These are phyloP conservation scores for Persicaria tinctoria DNA, from an alignment of 148 eudicot species.

Conservation along the genomic window DNA sequence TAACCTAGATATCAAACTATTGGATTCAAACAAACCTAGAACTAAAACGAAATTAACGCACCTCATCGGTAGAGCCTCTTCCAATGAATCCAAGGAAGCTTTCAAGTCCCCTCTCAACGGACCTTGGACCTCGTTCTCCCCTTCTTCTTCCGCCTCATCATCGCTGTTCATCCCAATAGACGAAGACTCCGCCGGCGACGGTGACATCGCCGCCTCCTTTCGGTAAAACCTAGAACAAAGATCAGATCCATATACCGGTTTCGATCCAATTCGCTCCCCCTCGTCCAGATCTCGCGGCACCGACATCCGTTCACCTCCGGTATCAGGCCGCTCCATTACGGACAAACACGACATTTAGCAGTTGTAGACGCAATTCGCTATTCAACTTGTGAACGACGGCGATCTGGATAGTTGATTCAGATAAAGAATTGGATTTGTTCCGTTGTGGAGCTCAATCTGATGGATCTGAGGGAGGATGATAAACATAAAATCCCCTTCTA, in stretches of 20 bases:
- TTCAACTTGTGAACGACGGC: not conserved
- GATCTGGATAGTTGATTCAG: not conserved
- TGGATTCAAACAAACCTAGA: not conserved
- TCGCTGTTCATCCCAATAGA: conserved; percentile 79
- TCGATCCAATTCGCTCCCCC: not conserved
- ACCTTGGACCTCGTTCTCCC: conserved; percentile 43
- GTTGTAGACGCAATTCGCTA: not conserved
- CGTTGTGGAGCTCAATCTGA: not conserved
- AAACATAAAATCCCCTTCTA: not conserved
- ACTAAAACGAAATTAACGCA: conserved; percentile 6
- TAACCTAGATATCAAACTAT: not conserved
- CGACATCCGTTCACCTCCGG: not conserved
- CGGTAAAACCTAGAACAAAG: not conserved
- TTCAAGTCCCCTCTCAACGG: conserved; percentile 33
- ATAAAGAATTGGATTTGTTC: not conserved
- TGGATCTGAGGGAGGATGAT: not conserved
- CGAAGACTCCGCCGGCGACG: conserved; percentile 27
- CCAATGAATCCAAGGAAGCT: conserved; percentile 46
- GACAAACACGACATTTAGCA: not conserved
- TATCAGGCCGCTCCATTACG: not conserved
- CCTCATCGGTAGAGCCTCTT: conserved; percentile 69
- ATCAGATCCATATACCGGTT: not conserved
- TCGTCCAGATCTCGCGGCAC: not conserved
- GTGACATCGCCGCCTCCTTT: not conserved
- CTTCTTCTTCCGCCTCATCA: conserved; percentile 23